Conservation (phyloP, 306 rosid species). For the Pterocarpus macrocarpus region DNA sequence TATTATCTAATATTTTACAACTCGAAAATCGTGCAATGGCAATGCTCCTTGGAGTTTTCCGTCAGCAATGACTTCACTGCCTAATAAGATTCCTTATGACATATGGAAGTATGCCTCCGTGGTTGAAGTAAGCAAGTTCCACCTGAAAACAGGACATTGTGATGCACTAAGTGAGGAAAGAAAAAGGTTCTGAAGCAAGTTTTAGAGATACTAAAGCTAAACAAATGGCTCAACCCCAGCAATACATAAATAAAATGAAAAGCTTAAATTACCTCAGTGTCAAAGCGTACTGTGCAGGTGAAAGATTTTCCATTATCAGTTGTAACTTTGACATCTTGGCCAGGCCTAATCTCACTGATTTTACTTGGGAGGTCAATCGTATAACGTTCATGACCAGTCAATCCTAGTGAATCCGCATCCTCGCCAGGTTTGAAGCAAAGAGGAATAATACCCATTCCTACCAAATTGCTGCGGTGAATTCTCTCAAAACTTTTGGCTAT, state of each 20-base stretch:
- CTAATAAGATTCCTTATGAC: slow-evolving; percentile 72
- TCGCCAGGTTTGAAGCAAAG: slow-evolving; percentile 89
- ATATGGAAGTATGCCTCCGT: slow-evolving; percentile 94
- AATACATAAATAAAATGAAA: not conserved
- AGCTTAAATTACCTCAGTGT: slow-evolving; percentile 79
- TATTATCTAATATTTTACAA: slow-evolving; percentile 51
- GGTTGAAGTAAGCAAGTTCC: slow-evolving; percentile 83
- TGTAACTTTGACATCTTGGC: slow-evolving; percentile 86
- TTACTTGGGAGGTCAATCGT: slow-evolving; percentile 85
- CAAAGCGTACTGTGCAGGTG: slow-evolving; percentile 80
- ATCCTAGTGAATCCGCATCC: slow-evolving; percentile 85
- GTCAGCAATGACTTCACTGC: slow-evolving; percentile 57
- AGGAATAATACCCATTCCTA: slow-evolving; percentile 94
- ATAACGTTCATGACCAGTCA: slow-evolving; percentile 91
- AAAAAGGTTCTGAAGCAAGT: not conserved
- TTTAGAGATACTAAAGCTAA: not conserved
- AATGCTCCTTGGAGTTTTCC: slow-evolving; percentile 15
- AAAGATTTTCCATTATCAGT: slow-evolving; percentile 87
- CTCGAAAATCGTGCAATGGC: slow-evolving; percentile 1
- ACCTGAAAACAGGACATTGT: slow-evolving; percentile 64
- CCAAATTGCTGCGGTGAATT: slow-evolving; percentile 96
- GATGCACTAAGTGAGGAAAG: not conserved
- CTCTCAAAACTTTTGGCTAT: slow-evolving; percentile 92
- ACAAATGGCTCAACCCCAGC: not conserved
- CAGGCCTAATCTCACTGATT: slow-evolving; percentile 80